phyloP scores from a whole-genome alignment of 345 rosid genomes.

The Bruguiera sexangula region DNA sequence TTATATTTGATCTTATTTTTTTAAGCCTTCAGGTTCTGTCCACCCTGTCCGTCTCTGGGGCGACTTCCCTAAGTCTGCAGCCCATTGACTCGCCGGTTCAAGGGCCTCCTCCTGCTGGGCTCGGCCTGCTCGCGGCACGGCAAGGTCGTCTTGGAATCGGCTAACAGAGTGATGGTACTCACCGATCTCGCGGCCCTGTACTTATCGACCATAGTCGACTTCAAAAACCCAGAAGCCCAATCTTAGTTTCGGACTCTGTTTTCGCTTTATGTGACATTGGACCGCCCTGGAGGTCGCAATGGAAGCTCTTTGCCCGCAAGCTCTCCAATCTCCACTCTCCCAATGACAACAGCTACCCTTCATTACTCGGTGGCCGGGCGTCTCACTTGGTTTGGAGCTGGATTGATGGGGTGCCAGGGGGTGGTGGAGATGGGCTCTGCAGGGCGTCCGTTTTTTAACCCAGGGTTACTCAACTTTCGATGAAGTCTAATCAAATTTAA shows the following conservation, averaged over 20 bases:
- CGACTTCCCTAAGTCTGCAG: conserved; percentile 57
- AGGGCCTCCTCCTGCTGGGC: conserved; percentile 73
- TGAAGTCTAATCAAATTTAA: too few relatives aligned
- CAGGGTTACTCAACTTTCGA: too few relatives aligned
- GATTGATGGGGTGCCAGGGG: neutral
- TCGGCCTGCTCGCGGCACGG: conserved; percentile 95
- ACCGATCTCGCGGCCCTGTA: conserved; percentile 73
- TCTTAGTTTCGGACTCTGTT: conserved; percentile 54
- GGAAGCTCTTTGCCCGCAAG: conserved; percentile 70
- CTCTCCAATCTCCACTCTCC: conserved; percentile 5
- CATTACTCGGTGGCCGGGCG: too few relatives aligned
- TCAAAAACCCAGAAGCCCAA: conserved; percentile 81
- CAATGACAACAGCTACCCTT: neutral
- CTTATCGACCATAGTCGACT: conserved; percentile 37
- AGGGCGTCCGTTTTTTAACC: too few relatives aligned
- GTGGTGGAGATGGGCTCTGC: neutral
- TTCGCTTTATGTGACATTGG: conserved; percentile 82
- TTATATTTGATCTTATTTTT: conserved; percentile 58
- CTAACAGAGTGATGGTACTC: conserved; percentile 70
- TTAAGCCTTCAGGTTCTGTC: conserved; percentile 65
- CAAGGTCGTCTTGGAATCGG: conserved; percentile 65
- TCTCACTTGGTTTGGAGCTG: neutral
- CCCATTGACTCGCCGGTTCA: conserved; percentile 67
- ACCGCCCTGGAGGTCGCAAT: conserved; percentile 82
- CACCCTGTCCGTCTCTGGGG: conserved; percentile 83